Base-by-base conservation (phyloP, 129 eudicot species). In the Ambrosia artemisiifolia region DNA sequence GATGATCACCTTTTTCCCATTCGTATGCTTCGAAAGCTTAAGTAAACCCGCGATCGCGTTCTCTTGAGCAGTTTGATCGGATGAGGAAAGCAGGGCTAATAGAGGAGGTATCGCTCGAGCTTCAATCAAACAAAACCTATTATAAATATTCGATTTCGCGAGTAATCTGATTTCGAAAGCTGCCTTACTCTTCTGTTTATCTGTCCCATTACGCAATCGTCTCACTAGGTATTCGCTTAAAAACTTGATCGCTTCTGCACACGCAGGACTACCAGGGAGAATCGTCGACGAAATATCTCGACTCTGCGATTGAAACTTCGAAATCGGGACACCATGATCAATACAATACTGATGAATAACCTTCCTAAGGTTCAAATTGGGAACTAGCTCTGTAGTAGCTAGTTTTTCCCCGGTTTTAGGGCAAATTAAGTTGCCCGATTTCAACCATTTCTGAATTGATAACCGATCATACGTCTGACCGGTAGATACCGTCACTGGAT, bases 401-500 rank as follows among this genome's bases (percentile, higher is more conserved):
- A 89, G 63, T 40, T 59, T 80, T 61, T 83, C 91, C 59, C 98
- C 98, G 11, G 96, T 89, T 79, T 89, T 92, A 3, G 98, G 98
- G 66, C 98, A 92, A 24, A 77, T 64, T 3, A 79, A 72, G 57
- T 87, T 85, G 51, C 98, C 96, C 7, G 96, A 74, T 69, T 87
- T 85, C 19, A 92, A 67, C 98, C 98, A 92, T 79, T 87, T 92
- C 7, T 77, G 75, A 34, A 92, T 92, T 0, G 98, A 89, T 33
- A 70, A 86, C 0, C 96, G 88, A 53, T 89, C 98, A 30, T 89
- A 92, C 0, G 98, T 92, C 75, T 87, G 95, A 4, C 98, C 98
- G 0, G 98, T 92, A 10, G 95, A 77, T 3, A 92, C 82, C 0
- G 92, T 92, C 69, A 92, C 98, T 0, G 98, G 98, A 75, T 92